Evolutionary conservation across 2,329 filamentous ascomycete species (phyloP), one percentile per base, ranked within the genome.

Genomic region (Colletotrichum costaricense): DNA sequence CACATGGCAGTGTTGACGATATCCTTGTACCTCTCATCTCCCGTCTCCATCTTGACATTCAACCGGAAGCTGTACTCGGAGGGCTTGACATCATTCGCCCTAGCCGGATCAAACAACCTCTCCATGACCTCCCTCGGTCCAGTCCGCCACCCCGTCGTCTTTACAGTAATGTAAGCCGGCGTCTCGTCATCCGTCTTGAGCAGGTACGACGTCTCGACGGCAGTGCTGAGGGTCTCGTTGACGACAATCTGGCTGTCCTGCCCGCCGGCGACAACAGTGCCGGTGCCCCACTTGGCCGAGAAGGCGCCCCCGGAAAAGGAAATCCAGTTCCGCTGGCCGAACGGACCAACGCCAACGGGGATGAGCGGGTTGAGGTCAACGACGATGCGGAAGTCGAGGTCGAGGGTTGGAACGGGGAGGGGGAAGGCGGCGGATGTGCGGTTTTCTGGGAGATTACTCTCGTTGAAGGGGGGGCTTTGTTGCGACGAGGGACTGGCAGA

Each of bases 301-400:
- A 86, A 88, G 12, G 79, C 81, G 2, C 87, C 86, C 11, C 83
- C 83, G 8, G 82, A 82, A 63, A 88, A 85, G 14, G 86, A 86
- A 33, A 86, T 86, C 78, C 87, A 87, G 75, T 88, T 87, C 71
- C 86, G 84, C 69, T 84, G 81, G 42, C 82, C 84, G 77, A 42
- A 80, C 77, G 63, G 85, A 82, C 71, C 71, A 14, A 80, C 78
- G 35, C 86, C 86, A 52, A 88, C 82, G 26, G 82, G 81, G 12
- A 86, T 82, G 38, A 83, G 80, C 22, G 84, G 83, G 73, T 85
- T 84, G 33, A 88, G 79, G 22, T 79, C 80, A 16, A 88, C 86
- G 54, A 85, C 84, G 78, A 89, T 84, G 68, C 86, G 85, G 75
- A 88, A 88, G 76, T 88, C 86, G 58, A 88, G 86, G 63, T 82